phyloP scores from a whole-genome alignment of 768 basidiomycete species.

The Plicaturopsis crispa region DNA sequence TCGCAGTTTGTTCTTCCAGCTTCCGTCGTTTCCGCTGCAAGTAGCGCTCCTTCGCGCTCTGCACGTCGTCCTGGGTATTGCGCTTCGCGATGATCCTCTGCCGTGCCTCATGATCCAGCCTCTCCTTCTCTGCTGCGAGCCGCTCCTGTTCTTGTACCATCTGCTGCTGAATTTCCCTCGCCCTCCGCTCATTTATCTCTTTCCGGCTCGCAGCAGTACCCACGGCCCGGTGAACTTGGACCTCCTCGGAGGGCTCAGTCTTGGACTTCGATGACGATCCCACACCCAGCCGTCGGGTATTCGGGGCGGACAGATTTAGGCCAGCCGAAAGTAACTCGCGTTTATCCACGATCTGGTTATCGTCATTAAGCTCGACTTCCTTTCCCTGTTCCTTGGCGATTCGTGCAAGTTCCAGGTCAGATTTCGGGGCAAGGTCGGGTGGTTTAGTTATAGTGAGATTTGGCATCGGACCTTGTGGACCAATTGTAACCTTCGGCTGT shows the following conservation, averaged over 20 bases:
- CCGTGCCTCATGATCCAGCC: slow-evolving; percentile 54
- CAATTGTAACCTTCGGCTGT: slow-evolving; percentile 45
- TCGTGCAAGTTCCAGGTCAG: slow-evolving; percentile 70
- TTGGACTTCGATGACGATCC: slow-evolving; percentile 20
- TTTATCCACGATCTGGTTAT: slow-evolving; percentile 95
- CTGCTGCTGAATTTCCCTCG: slow-evolving; percentile 70
- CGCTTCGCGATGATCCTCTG: slow-evolving; percentile 64
- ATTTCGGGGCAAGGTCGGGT: slow-evolving; percentile 47
- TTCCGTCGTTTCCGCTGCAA: slow-evolving; percentile 73
- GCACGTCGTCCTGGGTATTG: slow-evolving; percentile 68
- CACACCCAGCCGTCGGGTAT: slow-evolving; percentile 64
- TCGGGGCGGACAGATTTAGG: slow-evolving; percentile 80
- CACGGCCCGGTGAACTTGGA: slow-evolving; percentile 63
- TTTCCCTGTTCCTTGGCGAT: slow-evolving; percentile 70
- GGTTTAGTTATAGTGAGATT: slow-evolving; percentile 78
- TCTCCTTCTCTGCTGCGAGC: slow-evolving; percentile 44
- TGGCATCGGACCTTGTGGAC: slow-evolving; percentile 53
- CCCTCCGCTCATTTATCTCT: slow-evolving; percentile 82
- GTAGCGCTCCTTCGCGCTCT: slow-evolving; percentile 69
- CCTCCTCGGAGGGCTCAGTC: slow-evolving; percentile 21
- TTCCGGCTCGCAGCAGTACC: slow-evolving; percentile 73
- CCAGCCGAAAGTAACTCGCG: slow-evolving; percentile 88
- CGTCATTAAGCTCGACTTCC: slow-evolving; percentile 90
- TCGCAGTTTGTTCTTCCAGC: slow-evolving; percentile 37
- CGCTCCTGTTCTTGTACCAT: slow-evolving; percentile 68